phyloP scores from a whole-genome alignment of 768 basidiomycete genomes.

The Sarcodon sp. region DNA sequence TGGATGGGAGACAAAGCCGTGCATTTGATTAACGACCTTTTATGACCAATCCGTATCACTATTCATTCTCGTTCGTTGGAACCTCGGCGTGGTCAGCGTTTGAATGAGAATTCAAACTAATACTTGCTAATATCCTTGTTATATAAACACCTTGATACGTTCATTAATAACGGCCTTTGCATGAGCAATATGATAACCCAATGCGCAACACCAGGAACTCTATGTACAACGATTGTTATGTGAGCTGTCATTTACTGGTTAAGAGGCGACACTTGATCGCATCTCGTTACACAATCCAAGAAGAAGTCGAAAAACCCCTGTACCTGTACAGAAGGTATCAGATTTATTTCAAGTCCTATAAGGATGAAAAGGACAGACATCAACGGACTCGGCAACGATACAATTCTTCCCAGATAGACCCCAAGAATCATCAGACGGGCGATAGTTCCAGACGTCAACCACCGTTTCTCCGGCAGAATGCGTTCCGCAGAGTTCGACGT shows the following conservation, averaged over 20 bases:
- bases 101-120: too few relatives aligned
- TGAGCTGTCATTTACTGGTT: slow-evolving; percentile 19
- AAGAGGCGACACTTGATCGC: slow-evolving; percentile 49
- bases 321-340: slow-evolving; percentile 26
- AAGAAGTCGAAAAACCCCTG: slow-evolving; percentile 53
- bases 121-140: too few relatives aligned
- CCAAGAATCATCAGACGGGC: slow-evolving; percentile 51
- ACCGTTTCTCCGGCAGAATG: slow-evolving; percentile 69
- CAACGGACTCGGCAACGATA: slow-evolving; percentile 47
- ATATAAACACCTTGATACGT: too few relatives aligned
- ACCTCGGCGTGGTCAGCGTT: not conserved
- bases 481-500: slow-evolving; percentile 61
- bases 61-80: slow-evolving; percentile 4
- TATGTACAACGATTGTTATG: not conserved
- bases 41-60: slow-evolving; percentile 2
- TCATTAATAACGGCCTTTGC: too few relatives aligned
- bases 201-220: too few relatives aligned
- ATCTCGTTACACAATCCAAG: slow-evolving; percentile 40
- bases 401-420: slow-evolving; percentile 67
- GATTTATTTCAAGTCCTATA: not conserved
- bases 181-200: too few relatives aligned
- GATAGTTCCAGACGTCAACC: slow-evolving; percentile 65
- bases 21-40: slow-evolving; percentile 12
- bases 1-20: slow-evolving; percentile 40
- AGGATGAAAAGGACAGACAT: slow-evolving; percentile 33